Evolutionary conservation across 31 red algal genomes (phyloP).

Genomic region (Odonthalia washingtoniensis): DNA sequence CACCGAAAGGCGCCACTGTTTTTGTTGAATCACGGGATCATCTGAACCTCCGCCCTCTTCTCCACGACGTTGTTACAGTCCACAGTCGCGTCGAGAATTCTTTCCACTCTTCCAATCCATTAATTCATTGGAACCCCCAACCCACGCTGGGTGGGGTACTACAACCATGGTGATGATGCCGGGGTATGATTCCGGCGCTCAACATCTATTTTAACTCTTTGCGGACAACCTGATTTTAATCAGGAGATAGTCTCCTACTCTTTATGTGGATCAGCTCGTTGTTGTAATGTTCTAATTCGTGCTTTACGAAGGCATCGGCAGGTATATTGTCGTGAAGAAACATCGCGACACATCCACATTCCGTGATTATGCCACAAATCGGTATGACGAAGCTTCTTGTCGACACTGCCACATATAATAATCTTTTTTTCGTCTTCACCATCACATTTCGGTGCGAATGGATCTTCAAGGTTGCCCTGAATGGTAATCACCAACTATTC

Average conservation of each 20-base stretch:
- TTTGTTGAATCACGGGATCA: too few species aligned
- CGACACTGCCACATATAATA: background rate
- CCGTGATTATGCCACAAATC: too few species aligned
- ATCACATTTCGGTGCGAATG: background rate
- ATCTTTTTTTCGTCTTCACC: background rate
- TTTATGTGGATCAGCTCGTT: background rate
- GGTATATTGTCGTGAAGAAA: background rate
- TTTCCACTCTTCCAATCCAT: too few species aligned
- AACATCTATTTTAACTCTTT: background rate
- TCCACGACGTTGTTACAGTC: too few species aligned
- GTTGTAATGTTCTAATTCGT: background rate
- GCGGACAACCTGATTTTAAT: background rate
- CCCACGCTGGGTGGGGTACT: too few species aligned
- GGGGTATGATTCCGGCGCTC: background rate
- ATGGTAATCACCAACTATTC: too few species aligned
- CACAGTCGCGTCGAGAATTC: too few species aligned
- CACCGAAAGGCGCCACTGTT: too few species aligned
- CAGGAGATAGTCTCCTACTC: background rate
- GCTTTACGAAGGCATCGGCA: background rate
- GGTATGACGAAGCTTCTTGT: background rate
- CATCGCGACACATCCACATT: background rate
- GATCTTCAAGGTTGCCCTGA: background rate
- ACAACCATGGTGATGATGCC: background rate
- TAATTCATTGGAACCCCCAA: too few species aligned
- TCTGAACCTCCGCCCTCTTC: too few species aligned